Evolutionary conservation across 371 early-diverging fungal genomes (phyloP), one percentile per base, ranked within the genome.

Genomic region (Syncephalis fuscata): DNA sequence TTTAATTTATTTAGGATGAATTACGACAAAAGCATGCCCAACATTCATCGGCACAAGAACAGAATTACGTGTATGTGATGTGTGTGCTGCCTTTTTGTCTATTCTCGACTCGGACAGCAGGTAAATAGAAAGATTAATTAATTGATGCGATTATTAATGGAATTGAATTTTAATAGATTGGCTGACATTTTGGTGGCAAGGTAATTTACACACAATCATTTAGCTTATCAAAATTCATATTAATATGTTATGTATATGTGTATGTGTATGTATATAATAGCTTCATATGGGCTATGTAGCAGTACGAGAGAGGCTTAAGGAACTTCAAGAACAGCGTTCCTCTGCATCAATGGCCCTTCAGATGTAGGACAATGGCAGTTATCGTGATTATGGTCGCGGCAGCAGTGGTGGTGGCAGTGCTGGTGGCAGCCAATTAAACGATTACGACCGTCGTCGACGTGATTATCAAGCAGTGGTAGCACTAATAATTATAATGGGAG

Each of bases 11-110:
- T 25, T 17, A 25, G 22, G 20, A 58, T 48, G 52, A 56, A 46
- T 65, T 62, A 45, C 44, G 60, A 11, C 59, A 67, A 45, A 46
- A 41, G 19, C 45, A 54, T 7, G 46, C 50, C 14, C 60, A 55
- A 39, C 45, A 51, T n/a, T 45, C 54, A 3, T 56, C 50, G 20
- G 55, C 56, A 15, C 64, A 63, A 48, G 61, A 66, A 43, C 63
- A 64, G 44, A 65, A 49, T 57, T 69, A 20, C 63, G 70, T 7
- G 70, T 70, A 3, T 70, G 70, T 51, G 65, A 66, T 20, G 55
- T 61, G 3, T 70, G 70, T 53, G 59, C 62, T 37, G 67, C 70
- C 9, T 60, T 56, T 49, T 49, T 70, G 41, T 63, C 62, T n/a
- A 55, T 64, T 8, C 63, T 57, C 42, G 70, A 67, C 47, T 58